phyloP scores from a whole-genome alignment of 2,329 filamentous ascomycete species.

The Trichoderma oligosporum region DNA sequence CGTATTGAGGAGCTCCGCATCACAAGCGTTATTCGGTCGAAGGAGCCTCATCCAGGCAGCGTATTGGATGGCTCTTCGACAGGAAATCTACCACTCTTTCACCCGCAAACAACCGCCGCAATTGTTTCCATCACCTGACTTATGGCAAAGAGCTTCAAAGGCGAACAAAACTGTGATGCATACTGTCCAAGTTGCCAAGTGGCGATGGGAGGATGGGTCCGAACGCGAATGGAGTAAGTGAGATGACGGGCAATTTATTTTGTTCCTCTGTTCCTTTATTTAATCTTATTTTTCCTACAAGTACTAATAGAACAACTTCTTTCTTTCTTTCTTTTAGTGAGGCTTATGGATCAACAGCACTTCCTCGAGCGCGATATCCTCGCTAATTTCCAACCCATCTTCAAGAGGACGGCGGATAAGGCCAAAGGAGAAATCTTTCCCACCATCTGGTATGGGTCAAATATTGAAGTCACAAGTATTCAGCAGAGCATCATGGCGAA shows the following conservation, averaged over 20 bases:
- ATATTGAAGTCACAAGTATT: conserved; percentile 39
- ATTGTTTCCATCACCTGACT: conserved; percentile 34
- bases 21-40: conserved; percentile 35
- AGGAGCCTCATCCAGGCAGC: conserved; percentile 38
- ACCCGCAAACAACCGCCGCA: conserved; percentile 38
- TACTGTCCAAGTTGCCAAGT: conserved; percentile 40
- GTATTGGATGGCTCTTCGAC: conserved; percentile 41
- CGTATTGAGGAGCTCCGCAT: conserved; percentile 37
- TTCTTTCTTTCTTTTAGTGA: too few relatives aligned
- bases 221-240: conserved; percentile 38
- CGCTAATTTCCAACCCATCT: conserved; percentile 34
- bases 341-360: conserved; percentile 36
- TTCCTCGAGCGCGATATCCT: conserved; percentile 35
- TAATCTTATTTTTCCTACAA: too few relatives aligned
- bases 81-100: conserved; percentile 42
- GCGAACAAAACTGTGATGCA: conserved; percentile 42
- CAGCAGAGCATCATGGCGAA: conserved; percentile 40
- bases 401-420: conserved; percentile 34
- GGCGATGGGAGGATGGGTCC: conserved; percentile 38
- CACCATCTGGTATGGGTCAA: conserved; percentile 38
- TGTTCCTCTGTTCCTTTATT: too few relatives aligned
- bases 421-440: conserved; percentile 40
- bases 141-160: conserved; percentile 34
- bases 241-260: background rate
- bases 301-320: too few relatives aligned